Percentiles rank a stretch among this genome's conserved stretches.
Evolutionary conservation across 805 yeast genomes (phyloP).

Genomic region (Yarrowia sp.): DNA sequence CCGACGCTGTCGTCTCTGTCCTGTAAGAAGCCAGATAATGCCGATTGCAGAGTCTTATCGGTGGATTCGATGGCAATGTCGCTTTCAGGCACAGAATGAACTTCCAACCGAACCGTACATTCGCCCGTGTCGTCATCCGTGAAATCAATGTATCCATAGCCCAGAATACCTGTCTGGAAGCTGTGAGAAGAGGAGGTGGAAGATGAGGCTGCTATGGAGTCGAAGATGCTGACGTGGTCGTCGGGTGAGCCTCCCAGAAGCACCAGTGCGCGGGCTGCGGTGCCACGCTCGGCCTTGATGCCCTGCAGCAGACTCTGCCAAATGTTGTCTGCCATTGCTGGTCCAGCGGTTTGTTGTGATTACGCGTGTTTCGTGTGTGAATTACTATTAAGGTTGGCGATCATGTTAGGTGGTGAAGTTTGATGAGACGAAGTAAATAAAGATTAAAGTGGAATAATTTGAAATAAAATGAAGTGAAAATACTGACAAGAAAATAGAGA

Average conservation of each 20-base stretch:
- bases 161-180: conserved; percentile 34
- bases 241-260: conserved; percentile 25
- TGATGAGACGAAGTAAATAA: neutral
- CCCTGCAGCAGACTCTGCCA: conserved; percentile 38
- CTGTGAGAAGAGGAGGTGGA: conserved; percentile 4
- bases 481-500: too few relatives aligned
- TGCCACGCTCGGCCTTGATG: conserved; percentile 30
- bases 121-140: conserved; percentile 35
- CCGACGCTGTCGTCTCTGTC: conserved; percentile 11
- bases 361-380: conserved; percentile 36
- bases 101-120: conserved; percentile 21
- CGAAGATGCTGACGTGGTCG: conserved; percentile 35
- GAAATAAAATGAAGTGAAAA: neutral
- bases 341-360: conserved; percentile 23
- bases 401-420: conserved; percentile 1
- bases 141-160: conserved; percentile 34
- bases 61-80: conserved; percentile 16
- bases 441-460: neutral
- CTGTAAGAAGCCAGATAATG: conserved; percentile 9
- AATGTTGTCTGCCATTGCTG: conserved; percentile 35
- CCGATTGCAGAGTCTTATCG: conserved; percentile 28
- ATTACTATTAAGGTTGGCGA: conserved; percentile 35
- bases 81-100: conserved; percentile 30
- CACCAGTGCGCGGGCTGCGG: conserved; percentile 18
- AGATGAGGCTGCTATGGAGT: conserved; percentile 15